Evolutionary conservation across 192 early-diverging fungal genomes (phyloP), one percentile per base, ranked within the genome.

Genomic region (Dissophora ornata): DNA sequence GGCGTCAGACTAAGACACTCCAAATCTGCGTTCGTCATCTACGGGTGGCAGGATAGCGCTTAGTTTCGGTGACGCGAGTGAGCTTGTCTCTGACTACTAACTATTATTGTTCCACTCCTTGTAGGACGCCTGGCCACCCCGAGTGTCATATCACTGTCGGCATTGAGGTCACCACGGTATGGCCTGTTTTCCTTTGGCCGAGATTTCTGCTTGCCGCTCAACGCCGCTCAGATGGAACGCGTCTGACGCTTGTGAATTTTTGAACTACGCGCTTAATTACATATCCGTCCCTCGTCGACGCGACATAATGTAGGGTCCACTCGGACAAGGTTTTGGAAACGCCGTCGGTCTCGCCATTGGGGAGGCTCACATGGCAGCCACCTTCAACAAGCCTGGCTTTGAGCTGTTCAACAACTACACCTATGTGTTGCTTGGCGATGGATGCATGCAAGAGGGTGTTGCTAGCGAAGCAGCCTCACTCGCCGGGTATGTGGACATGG

Each of bases 361-460:
- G 38, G 90, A 94, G 81, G 92, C 90, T 28, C 94, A 97, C 64
- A 69, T 94, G 59, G 93, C 91, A 32, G 94, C 97, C 36, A 91
- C 86, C 12, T 99, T 95, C 87, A 98, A 98, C 85, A 86, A 85
- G 63, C 93, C 95, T 25, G 93, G 88, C 30, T 97, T 86, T 84
- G 86, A 87, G 19, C 71, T 99, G 11, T 86, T 99, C 65, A 87
- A 93, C 80, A 96, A 97, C 87, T 80, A 90, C 63, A 93, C 92
- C 28, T 97, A 89, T 44, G 81, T 86, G 26, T 90, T 99, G 61
- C 64, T 87, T 29, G 97, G 97, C 62, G 97, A 99, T 79, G 97
- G 97, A 55, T 99, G 97, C 84, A 78, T 99, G 54, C 97, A 99
- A 83, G 97, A 99, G 82, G 97, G 97, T 87, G 93, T 99, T 41